Evolutionary conservation across 495 filamentous ascomycete genomes (phyloP), one percentile per base, ranked within the genome.

Genomic region (Aspergillus carlsbadensis): DNA sequence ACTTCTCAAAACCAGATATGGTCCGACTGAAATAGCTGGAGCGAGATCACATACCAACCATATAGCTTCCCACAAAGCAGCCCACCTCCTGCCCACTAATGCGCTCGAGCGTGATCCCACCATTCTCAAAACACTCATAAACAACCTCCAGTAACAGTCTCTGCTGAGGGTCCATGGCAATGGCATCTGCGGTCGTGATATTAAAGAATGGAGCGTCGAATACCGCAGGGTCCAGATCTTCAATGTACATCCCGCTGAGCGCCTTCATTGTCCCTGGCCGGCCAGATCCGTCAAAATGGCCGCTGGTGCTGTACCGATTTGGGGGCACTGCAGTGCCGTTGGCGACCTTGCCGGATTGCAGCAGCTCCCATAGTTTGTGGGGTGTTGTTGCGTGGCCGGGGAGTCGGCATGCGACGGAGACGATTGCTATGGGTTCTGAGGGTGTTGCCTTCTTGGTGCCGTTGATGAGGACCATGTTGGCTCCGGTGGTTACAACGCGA

Each of bases 141-240:
- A 68, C 60, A 20, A 68, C 63, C 59, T 81, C 78, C 3, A 81
- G 56, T 10, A 74, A 52, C 1, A 78, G 64, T 6, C 77, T 66
- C 45, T 81, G 78, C 50, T 81, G 78, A 0, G 78, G 78, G 54
- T 81, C 78, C 45, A 81, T 72, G 1, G 69, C 63, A 3, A 66
- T 62, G 3, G 76, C 78, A 51, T 80, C 78, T 40, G 63, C 64
- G 0, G 74, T 68, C 0, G 70, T 68, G 29, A 79, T 75, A 14
- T 66, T 66, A 62, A 80, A 81, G 65, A 88, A 84, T 22, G 60
- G 44, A 0, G 82, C 71, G 57, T 88, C 85, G 53, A 88, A 88
- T 5, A 70, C 63, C 5, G 69, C 66, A 6, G 77, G 63, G 57
- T 85, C 75, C 50, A n/a, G n/a, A n/a, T 84, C 73, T 0, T 80